A percentile compares a stretch with the other conserved stretches of the same genome.
These are phyloP conservation scores for Leishmania turanica DNA, from an alignment of 208 protist genomes.

Conservation along the genomic window DNA sequence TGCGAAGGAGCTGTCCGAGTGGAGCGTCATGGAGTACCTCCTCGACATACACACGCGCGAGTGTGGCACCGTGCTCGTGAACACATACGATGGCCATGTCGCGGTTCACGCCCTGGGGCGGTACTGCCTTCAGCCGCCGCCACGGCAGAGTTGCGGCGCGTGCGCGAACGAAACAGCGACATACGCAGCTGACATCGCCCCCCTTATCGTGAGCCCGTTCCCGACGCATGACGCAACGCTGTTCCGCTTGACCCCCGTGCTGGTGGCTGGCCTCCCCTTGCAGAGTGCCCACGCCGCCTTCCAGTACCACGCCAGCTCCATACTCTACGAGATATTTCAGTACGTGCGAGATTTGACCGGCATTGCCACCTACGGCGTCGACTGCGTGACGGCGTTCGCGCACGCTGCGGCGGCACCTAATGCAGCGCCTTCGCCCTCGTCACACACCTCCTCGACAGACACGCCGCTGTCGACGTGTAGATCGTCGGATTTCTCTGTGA, in stretches of 20 bases:
- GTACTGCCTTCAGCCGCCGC: conserved; percentile 54
- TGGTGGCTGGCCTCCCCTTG: conserved; percentile 53
- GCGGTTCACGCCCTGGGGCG: conserved; percentile 67
- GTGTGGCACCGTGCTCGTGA: conserved; percentile 69
- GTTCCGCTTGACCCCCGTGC: conserved; percentile 70
- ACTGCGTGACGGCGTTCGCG: conserved; percentile 44
- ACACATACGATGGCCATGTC: conserved; percentile 70
- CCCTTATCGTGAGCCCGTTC: conserved; percentile 46
- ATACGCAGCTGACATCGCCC: background rate
- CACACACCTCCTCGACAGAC: background rate
- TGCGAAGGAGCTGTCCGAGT: conserved; percentile 82
- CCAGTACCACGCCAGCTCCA: conserved; percentile 48
- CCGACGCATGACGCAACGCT: conserved; percentile 69
- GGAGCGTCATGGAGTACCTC: conserved; percentile 80
- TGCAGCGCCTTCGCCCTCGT: background rate
- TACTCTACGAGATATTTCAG: conserved; percentile 54
- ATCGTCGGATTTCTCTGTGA: background rate
- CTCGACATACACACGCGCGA: conserved; percentile 64
- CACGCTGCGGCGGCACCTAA: background rate
- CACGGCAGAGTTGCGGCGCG: background rate
- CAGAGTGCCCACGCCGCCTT: conserved; percentile 65
- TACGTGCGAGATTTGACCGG: conserved; percentile 71
- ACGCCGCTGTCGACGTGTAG: background rate
- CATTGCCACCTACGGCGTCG: conserved; percentile 69
- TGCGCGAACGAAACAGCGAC: background rate